Evolutionary conservation across 2,329 filamentous ascomycete species (phyloP), one percentile per base, ranked within the genome.

Genomic region (Hymenoscyphus scutula): DNA sequence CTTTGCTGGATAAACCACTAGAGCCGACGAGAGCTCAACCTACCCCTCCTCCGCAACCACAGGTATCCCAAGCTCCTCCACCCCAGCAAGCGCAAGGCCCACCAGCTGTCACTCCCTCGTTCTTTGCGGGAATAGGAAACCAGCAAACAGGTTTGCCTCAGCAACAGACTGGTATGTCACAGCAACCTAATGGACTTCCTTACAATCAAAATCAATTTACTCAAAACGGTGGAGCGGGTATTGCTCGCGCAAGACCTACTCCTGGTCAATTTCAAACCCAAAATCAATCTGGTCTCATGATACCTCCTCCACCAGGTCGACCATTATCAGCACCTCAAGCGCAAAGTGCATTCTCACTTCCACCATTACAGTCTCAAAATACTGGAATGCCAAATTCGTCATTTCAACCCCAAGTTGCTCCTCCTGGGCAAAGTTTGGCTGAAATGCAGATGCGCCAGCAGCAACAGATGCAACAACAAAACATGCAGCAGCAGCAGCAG

Each of bases 251-350:
- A 74, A 82, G 92, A 66, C 92, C 92, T 63, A 83, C 89, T 41
- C 90, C 91, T 56, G 86, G 89, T 64, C 87, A 89, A 66, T 69
- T 67, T 27, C 65, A 68, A 45, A 79, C 82, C 65, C 83, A 85
- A 62, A 82, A 80, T 53, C 81, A 85, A 68, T 79, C 84, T 45
- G 85, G 86, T 19, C 80, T 96, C 41, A 84, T 93, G 65, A 84
- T 89, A 56, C 92, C 92, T 7, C 92, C 85, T 29, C 80, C 90
- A 19, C 92, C 92, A 11, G 84, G 87, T 59, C 84, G 95, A 64
- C 89, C 95, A 7, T 82, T 95, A 13, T 97, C 94, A 48, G 94
- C 95, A 45, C 94, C 95, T 29, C 90, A 92, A 74, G 90, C 92
- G 72, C 86, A 87, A 54, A 92, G 83, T 75, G 83, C 81, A 4